Percentiles rank a stretch among this genome's conserved stretches.
These are phyloP conservation scores for Solioccasus polychromus DNA, from an alignment of 768 basidiomycete genomes.

Conservation along the genomic window DNA sequence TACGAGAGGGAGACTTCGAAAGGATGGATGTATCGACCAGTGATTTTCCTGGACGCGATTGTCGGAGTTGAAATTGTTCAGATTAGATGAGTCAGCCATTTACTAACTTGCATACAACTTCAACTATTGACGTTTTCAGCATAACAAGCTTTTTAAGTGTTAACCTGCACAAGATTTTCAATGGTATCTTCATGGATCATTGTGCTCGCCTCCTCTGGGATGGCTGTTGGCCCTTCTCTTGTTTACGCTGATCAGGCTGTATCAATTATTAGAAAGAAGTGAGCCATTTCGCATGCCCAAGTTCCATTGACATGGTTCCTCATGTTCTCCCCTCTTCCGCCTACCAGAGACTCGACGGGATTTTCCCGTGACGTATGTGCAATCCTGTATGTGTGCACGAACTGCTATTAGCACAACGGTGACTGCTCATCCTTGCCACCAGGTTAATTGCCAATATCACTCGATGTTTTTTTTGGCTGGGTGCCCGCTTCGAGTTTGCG, in stretches of 20 bases:
- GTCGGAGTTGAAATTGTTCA: too few species aligned
- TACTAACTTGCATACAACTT: too few species aligned
- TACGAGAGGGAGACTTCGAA: too few species aligned
- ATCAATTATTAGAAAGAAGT: slow-evolving; percentile 81
- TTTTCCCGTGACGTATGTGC: slow-evolving; percentile 87
- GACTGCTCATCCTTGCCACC: slow-evolving; percentile 7
- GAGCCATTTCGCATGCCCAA: slow-evolving; percentile 19
- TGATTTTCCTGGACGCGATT: too few species aligned
- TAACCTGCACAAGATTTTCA: not conserved
- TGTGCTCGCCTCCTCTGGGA: slow-evolving; percentile 65
- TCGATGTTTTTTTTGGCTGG: slow-evolving; percentile 90
- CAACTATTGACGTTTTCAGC: too few species aligned
- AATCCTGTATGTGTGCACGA: slow-evolving; percentile 53
- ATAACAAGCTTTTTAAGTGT: too few species aligned
- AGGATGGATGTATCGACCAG: too few species aligned
- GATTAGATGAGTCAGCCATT: too few species aligned
- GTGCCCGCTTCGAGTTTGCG: slow-evolving; percentile 71
- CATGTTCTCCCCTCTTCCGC: slow-evolving; percentile 4
- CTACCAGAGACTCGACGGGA: slow-evolving; percentile 71
- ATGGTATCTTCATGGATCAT: slow-evolving; percentile 58
- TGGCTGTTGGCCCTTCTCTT: slow-evolving; percentile 82
- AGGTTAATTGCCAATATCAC: slow-evolving; percentile 84
- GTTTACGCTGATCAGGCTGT: slow-evolving; percentile 81
- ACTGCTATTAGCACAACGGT: slow-evolving; percentile 4
- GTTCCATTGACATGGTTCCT: slow-evolving; percentile 3